These are phyloP conservation scores for Trichoderma asperellum DNA, from an alignment of 2,329 filamentous ascomycete genomes.

Conservation along the genomic window DNA sequence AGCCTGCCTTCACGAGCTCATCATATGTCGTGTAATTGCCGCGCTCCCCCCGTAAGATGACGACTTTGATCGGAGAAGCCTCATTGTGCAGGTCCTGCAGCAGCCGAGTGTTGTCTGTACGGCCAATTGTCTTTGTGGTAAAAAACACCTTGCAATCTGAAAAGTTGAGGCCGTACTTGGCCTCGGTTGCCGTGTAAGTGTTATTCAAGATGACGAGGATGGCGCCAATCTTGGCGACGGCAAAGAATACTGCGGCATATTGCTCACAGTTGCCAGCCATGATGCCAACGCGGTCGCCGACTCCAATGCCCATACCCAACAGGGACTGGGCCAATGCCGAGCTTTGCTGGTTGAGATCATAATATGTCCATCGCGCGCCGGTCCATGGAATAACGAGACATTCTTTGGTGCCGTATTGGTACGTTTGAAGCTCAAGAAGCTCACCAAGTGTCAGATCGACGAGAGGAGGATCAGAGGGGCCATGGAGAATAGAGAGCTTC, in stretches of 20 bases:
- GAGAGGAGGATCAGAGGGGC: slow-evolving; percentile 69
- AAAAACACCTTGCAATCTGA: slow-evolving; percentile 75
- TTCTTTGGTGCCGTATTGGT: slow-evolving; percentile 66
- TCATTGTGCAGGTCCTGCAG: slow-evolving; percentile 57
- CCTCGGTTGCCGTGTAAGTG: slow-evolving; percentile 76
- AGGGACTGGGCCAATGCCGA: slow-evolving; percentile 67
- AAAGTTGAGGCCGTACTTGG: slow-evolving; percentile 71
- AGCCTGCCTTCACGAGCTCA: slow-evolving; percentile 58
- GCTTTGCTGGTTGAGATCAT: slow-evolving; percentile 65
- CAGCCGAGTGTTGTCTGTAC: slow-evolving; percentile 64
- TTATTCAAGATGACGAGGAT: slow-evolving; percentile 81
- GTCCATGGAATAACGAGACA: slow-evolving; percentile 78
- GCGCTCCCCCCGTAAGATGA: slow-evolving; percentile 63
- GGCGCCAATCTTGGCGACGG: slow-evolving; percentile 67
- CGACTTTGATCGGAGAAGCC: slow-evolving; percentile 52
- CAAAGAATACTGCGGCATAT: slow-evolving; percentile 78
- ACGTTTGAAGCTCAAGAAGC: slow-evolving; percentile 71
- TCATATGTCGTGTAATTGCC: slow-evolving; percentile 63
- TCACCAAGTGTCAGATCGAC: slow-evolving; percentile 73
- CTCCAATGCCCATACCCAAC: slow-evolving; percentile 66
- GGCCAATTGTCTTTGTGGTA: slow-evolving; percentile 70
- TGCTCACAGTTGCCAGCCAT: slow-evolving; percentile 81
- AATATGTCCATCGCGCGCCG: slow-evolving; percentile 72
- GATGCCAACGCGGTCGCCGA: slow-evolving; percentile 72
- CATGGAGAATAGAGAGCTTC: slow-evolving; percentile 65